Conservation (phyloP, 805 yeast genomes). For the Torulaspora gathmanii region DNA sequence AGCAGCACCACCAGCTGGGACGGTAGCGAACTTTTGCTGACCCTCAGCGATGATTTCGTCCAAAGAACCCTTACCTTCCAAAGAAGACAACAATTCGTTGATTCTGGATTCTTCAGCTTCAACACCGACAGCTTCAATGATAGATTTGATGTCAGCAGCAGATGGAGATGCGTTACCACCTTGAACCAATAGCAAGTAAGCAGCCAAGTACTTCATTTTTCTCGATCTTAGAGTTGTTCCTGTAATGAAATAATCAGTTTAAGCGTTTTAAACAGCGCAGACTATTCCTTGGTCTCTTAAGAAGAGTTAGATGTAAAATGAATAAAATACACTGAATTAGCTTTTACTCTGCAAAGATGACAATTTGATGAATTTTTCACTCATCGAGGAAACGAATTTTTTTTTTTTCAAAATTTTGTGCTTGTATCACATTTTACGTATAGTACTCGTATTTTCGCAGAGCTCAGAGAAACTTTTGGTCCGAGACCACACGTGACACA, state of each 20-base stretch:
- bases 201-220: constrained; percentile 84
- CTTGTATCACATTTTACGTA: constrained; percentile 19
- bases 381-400: constrained; percentile 7
- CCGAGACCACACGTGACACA: constrained; percentile 1
- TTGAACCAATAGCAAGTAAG: constrained; percentile 83
- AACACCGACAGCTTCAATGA: constrained; percentile 70
- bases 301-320: neutral
- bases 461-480: constrained; percentile 4
- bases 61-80: constrained; percentile 66
- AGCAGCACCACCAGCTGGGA: constrained; percentile 81
- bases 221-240: constrained; percentile 11
- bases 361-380: constrained; percentile 1
- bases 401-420: constrained; percentile 7
- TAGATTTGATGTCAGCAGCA: constrained; percentile 66
- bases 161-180: constrained; percentile 84
- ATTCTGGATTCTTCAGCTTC: constrained; percentile 78
- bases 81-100: constrained; percentile 63
- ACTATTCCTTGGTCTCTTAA: constrained; percentile 34
- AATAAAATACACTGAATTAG: neutral
- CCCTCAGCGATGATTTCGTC: constrained; percentile 76
- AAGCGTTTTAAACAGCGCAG: constrained; percentile 35
- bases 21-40: constrained; percentile 73
- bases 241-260: constrained; percentile 37
- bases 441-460: constrained; percentile 15
- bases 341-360: no score